phyloP scores from a whole-genome alignment of 306 rosid species.

The Abrus precatorius region DNA sequence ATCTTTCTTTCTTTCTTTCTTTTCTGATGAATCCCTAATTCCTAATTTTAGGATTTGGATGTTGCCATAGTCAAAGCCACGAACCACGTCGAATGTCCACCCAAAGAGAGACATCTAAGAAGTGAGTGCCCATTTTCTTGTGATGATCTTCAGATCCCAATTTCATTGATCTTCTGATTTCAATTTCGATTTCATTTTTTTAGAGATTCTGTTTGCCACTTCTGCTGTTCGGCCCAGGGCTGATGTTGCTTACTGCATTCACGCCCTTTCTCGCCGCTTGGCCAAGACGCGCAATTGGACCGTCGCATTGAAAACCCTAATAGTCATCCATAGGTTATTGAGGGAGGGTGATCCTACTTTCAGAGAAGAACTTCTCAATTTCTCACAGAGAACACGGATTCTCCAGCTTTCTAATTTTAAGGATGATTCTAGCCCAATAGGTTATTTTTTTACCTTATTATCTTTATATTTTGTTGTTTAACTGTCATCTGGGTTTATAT shows the following conservation, averaged over 20 bases:
- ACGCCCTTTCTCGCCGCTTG: slow-evolving; percentile 86
- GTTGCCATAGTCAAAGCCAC: slow-evolving; percentile 99
- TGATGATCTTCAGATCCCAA: slow-evolving; percentile 51
- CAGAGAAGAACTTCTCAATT: slow-evolving; percentile 93
- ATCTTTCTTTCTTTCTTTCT: slow-evolving; percentile 10
- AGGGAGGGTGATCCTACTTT: slow-evolving; percentile 99
- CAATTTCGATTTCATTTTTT: neutral
- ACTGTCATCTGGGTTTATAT: slow-evolving; percentile 32
- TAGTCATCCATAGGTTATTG: slow-evolving; percentile 91
- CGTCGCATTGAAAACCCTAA: slow-evolving; percentile 93
- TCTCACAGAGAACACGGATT: slow-evolving; percentile 83
- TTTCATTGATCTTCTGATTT: slow-evolving; percentile 33
- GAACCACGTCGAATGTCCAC: slow-evolving; percentile 97
- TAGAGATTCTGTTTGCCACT: slow-evolving; percentile 72
- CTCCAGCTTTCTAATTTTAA: slow-evolving; percentile 97
- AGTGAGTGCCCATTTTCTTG: slow-evolving; percentile 58
- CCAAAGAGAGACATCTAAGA: slow-evolving; percentile 93
- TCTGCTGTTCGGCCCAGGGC: slow-evolving; percentile 92
- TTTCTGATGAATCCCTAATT: neutral
- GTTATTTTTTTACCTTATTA: slow-evolving; percentile 55
- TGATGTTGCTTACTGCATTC: slow-evolving; percentile 98
- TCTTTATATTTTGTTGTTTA: slow-evolving; percentile 29
- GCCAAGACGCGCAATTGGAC: slow-evolving; percentile 98
- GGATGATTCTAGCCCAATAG: slow-evolving; percentile 98
- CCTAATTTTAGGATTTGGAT: slow-evolving; percentile 92